Conservation (phyloP, 2,329 filamentous ascomycete species). For the Bimuria novae-zelandiae region DNA sequence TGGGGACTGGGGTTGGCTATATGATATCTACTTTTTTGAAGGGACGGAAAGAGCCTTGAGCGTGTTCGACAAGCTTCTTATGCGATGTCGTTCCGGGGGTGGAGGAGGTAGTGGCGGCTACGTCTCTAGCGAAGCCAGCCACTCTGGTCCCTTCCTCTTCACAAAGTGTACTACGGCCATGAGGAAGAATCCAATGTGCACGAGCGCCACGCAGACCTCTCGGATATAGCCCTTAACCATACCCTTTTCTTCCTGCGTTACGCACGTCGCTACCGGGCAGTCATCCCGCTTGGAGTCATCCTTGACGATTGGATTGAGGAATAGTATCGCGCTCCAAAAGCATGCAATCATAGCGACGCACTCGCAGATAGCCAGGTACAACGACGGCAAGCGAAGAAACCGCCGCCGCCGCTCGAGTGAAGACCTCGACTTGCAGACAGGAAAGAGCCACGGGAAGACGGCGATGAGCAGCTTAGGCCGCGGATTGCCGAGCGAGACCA, state of each 20-base stretch:
- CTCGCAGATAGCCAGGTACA: not conserved
- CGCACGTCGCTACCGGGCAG: not conserved
- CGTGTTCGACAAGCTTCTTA: not conserved
- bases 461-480: constrained; percentile 1
- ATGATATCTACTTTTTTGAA: not conserved
- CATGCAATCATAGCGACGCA: not conserved
- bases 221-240: not conserved
- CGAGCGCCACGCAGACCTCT: not conserved
- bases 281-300: not conserved
- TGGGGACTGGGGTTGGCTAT: constrained; percentile 52
- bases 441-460: not conserved
- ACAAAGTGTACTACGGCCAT: not conserved
- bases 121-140: not conserved
- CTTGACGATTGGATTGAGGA: not conserved
- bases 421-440: not conserved
- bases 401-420: not conserved
- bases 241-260: not conserved
- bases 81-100: not conserved
- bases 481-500: constrained; percentile 2
- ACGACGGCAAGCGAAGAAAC: constrained; percentile 1
- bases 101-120: too few relatives aligned
- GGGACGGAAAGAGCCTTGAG: too few relatives aligned
- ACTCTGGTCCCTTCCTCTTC: not conserved
- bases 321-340: not conserved
- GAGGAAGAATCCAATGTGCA: constrained; percentile 1